Conservation (phyloP, 164 flowering plant species). For the Piper longum region DNA sequence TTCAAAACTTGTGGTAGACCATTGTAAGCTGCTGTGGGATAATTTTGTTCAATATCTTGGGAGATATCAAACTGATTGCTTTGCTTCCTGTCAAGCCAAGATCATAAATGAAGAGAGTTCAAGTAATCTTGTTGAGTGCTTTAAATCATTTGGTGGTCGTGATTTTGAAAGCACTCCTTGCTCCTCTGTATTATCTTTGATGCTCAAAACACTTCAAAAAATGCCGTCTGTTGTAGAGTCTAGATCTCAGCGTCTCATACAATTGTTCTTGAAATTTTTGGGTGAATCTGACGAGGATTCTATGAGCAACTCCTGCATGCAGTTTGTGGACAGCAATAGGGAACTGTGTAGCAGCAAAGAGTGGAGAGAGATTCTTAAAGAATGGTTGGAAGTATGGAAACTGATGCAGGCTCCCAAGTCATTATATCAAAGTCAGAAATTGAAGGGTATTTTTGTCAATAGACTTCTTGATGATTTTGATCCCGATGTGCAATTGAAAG, state of each 20-base stretch:
- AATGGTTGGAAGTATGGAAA: conserved; percentile 72
- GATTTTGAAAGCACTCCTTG: conserved; percentile 45
- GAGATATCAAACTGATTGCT: conserved; percentile 21
- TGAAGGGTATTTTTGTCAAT: conserved; percentile 54
- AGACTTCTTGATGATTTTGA: conserved; percentile 86
- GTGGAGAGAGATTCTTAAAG: conserved; percentile 69
- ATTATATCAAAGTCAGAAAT: conserved; percentile 29
- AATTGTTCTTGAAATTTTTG: conserved; percentile 63
- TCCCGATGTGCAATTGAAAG: conserved; percentile 68
- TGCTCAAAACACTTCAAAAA: conserved; percentile 69
- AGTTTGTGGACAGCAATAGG: neutral
- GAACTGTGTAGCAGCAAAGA: conserved; percentile 23
- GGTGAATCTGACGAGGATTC: conserved; percentile 38
- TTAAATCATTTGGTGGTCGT: conserved; percentile 26
- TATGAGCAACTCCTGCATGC: neutral
- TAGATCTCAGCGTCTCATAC: conserved; percentile 44
- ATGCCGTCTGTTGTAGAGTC: conserved; percentile 43
- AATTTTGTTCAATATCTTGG: conserved; percentile 38
- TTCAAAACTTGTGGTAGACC: conserved; percentile 30
- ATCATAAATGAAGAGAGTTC: too few relatives aligned
- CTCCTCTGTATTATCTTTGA: conserved; percentile 33
- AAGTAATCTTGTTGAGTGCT: conserved; percentile 25
- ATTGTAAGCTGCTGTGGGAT: conserved; percentile 40
- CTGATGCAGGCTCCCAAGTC: conserved; percentile 53
- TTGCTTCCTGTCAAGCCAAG: neutral